Percentiles rank a stretch among this genome's conserved stretches.
Evolutionary conservation across 164 flowering plant species (phyloP).

Genomic region (Platanus orientalis): DNA sequence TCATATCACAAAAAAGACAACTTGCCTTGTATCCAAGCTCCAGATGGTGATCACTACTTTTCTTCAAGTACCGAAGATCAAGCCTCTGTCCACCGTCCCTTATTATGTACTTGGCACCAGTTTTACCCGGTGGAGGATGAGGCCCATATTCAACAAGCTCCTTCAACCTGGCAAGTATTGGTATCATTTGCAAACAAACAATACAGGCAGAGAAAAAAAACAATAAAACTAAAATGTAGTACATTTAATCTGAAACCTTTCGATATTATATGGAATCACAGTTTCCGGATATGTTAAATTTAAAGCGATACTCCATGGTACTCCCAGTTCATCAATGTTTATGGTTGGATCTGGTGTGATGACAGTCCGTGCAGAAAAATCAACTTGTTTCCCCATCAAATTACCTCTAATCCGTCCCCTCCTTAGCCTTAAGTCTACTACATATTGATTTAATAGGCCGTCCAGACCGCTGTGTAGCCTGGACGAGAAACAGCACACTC

Average conservation of each 20-base stretch:
- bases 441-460: constrained; percentile 97
- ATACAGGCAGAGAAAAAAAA: neutral
- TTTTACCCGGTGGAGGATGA: constrained; percentile 99
- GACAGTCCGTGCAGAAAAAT: constrained; percentile 97
- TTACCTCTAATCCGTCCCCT: constrained; percentile 98
- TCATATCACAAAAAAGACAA: neutral
- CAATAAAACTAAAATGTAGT: neutral
- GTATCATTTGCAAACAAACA: neutral
- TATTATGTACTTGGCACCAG: constrained; percentile 97
- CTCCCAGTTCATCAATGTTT: constrained; percentile 94
- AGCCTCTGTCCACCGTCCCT: constrained; percentile 98
- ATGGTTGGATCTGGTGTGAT: constrained; percentile 98
- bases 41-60: constrained; percentile 96
- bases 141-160: constrained; percentile 99
- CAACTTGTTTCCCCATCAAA: constrained; percentile 97
- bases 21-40: constrained; percentile 94
- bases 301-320: constrained; percentile 99
- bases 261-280: constrained; percentile 97
- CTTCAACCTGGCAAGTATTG: constrained; percentile 59
- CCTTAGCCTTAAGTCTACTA: constrained; percentile 97
- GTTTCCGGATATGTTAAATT: constrained; percentile 98
- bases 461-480: constrained; percentile 99
- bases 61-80: constrained; percentile 95
- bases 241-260: constrained; percentile 46
- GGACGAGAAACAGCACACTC: constrained; percentile 9